Conservation (phyloP, 2,329 filamentous ascomycete genomes). For the Coniochaeta ligniaria region DNA sequence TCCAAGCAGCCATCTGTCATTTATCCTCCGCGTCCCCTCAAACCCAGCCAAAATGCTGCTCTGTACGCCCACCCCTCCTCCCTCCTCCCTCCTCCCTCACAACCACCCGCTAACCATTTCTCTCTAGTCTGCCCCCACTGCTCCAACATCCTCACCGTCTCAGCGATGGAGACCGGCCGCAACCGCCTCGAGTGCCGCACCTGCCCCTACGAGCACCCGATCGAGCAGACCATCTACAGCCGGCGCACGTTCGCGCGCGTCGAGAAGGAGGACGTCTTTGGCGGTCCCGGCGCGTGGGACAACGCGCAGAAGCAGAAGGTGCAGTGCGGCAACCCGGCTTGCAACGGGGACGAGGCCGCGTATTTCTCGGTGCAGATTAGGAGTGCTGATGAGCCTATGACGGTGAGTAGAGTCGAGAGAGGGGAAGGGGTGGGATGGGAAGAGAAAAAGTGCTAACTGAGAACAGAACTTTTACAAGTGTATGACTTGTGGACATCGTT, state of each 20-base stretch:
- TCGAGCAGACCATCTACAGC: slow-evolving; percentile 70
- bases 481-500: slow-evolving; percentile 58
- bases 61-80: slow-evolving; percentile 36
- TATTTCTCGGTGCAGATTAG: slow-evolving; percentile 98
- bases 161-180: slow-evolving; percentile 43
- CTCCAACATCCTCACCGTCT: slow-evolving; percentile 76
- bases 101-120: slow-evolving; percentile 1
- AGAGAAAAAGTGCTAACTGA: slow-evolving; percentile 1
- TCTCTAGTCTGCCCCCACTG: slow-evolving; percentile 70
- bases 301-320: slow-evolving; percentile 80
- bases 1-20: neutral
- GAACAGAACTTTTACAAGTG: slow-evolving; percentile 34
- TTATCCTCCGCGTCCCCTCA: neutral
- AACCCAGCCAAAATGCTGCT: slow-evolving; percentile 48
- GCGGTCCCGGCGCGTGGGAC: slow-evolving; percentile 80
- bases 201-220: slow-evolving; percentile 84
- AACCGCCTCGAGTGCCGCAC: slow-evolving; percentile 95
- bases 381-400: slow-evolving; percentile 98
- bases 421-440: neutral
- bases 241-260: slow-evolving; percentile 82
- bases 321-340: slow-evolving; percentile 68
- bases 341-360: slow-evolving; percentile 77
- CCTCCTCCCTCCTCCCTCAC: slow-evolving; percentile 5
- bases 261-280: slow-evolving; percentile 84
- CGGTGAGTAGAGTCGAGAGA: slow-evolving; percentile 23